Conservation (phyloP, 2,329 filamentous ascomycete species). For the Phialophora expanda region DNA sequence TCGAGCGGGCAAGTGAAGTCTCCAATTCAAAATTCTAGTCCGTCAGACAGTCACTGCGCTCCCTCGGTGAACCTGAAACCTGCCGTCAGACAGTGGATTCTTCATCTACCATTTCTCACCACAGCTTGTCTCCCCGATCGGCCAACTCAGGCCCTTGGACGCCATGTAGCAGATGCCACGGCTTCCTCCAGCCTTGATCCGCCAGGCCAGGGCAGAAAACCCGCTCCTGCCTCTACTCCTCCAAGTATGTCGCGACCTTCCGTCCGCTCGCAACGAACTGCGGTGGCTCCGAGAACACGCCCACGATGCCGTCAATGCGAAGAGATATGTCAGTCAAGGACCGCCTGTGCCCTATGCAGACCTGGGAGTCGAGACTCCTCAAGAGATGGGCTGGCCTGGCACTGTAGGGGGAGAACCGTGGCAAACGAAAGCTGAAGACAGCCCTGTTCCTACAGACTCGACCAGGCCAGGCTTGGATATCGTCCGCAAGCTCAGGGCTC, state of each 20-base stretch:
- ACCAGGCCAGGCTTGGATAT: not conserved
- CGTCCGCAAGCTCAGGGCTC: not conserved
- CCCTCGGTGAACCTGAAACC: not conserved
- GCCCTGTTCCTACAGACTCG: not conserved
- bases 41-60: not conserved
- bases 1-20: not conserved
- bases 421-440: not conserved
- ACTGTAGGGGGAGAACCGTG: too few species aligned
- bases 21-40: constrained; percentile 5
- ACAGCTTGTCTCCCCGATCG: not conserved
- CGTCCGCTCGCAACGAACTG: constrained; percentile 53
- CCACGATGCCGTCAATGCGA: constrained; percentile 26
- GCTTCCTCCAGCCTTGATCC: constrained; percentile 46
- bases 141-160: not conserved
- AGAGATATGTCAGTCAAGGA: constrained; percentile 23
- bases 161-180: constrained; percentile 49
- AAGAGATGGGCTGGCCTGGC: not conserved
- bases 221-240: constrained; percentile 51
- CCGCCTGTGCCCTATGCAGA: not conserved
- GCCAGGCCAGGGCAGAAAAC: constrained; percentile 45
- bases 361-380: not conserved
- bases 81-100: not conserved
- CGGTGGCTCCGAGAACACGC: constrained; percentile 54
- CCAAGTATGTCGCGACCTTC: constrained; percentile 51
- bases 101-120: not conserved